Evolutionary conservation across 352 stramenopile species (phyloP), one percentile per base, ranked within the genome.

Genomic region (Globisporangium irregulare): DNA sequence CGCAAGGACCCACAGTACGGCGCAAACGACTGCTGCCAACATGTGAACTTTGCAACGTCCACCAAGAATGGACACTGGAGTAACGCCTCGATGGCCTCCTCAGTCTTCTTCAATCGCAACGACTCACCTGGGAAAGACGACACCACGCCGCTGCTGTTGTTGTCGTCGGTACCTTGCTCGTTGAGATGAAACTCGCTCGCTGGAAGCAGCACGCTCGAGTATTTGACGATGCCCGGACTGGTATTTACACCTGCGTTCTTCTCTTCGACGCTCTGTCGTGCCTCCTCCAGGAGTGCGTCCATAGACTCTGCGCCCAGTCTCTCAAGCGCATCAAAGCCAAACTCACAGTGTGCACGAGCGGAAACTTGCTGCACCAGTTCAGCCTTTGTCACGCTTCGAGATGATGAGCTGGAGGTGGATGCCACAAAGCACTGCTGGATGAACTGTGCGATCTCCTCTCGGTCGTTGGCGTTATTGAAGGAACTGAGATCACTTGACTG

Each of bases 21-120:
- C 50, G 74, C 84, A 78, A 85, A 93, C 20, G 64, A 72, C 68
- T 86, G 79, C 69, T 74, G 73, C 81, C 81, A 89, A 69, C 82
- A 64, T 71, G 80, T 81, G 73, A 76, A 85, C 63, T 80, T 63
- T 38, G 67, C 73, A 62, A 92, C 71, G 73, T 92, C 80, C 57
- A 92, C 68, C 22, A 94, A 77, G 64, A 72, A 91, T 25, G 86
- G 86, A 62, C 82, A 88, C 38, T 74, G 62, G 38, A 75, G 72
- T 62, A 94, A 68, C 7, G 78, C 75, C 22, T 68, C 76, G 8
- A 82, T 64, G 18, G 83, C 83, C 67, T 87, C 75, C 60, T 79
- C 68, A 27, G 72, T 79, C 59, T 80, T 74, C 54, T 75, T 68
- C 71, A 66, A 72, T 62, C 58, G 63, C 65, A 71, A 75, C 59